Evolutionary conservation across 1,284 basidiomycete genomes (phyloP).

Genomic region (Sanghuangporus weigelae): DNA sequence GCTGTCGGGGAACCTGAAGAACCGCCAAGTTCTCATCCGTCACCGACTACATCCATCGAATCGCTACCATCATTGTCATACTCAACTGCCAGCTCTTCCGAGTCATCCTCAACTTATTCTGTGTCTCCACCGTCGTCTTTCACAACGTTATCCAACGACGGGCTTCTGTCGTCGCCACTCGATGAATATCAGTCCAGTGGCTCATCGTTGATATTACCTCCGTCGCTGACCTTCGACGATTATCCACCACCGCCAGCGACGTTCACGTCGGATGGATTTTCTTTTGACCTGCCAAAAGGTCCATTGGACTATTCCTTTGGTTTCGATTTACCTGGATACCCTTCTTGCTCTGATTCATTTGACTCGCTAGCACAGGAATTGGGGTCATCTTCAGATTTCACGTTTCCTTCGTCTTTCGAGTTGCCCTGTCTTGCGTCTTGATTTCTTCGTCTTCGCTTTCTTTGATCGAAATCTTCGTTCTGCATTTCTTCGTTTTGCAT

Average conservation of each 20-base stretch:
- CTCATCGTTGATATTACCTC: not conserved
- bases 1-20: not conserved
- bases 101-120: not conserved
- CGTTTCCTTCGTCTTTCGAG: not conserved
- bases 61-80: conserved; percentile 4
- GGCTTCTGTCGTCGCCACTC: not conserved
- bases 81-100: conserved; percentile 1
- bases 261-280: not conserved
- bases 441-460: not conserved
- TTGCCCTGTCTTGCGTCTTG: not conserved
- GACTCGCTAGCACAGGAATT: not conserved
- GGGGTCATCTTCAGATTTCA: not conserved
- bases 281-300: not conserved
- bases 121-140: not conserved
- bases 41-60: not conserved
- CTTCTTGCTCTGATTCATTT: not conserved
- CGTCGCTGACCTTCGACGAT: not conserved
- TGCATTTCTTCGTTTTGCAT: not conserved
- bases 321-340: not conserved
- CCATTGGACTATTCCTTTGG: not conserved
- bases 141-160: not conserved
- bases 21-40: not conserved
- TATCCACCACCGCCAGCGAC: not conserved
- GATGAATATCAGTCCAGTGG: not conserved
- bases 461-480: not conserved